Base-by-base conservation (phyloP, 805 yeast genomes). In the Candida qinlingensis region DNA sequence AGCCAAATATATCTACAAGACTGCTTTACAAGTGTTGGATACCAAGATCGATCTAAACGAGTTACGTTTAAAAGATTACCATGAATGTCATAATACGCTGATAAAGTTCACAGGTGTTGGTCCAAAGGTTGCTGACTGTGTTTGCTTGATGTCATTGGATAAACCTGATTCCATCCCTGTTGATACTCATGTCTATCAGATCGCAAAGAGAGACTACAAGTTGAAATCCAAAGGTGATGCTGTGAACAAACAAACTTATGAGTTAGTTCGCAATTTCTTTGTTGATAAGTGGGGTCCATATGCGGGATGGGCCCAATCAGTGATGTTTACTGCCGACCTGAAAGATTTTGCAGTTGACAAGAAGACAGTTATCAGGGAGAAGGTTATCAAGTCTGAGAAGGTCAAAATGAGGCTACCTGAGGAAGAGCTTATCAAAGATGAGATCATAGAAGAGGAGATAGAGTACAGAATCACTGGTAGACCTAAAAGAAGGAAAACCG, bases 271-370 rank as follows among this genome's bases (percentile, higher is more conserved):
- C 40, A 59, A 61, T 7, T 78, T 75, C 61, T 83, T 92, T 62
- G 72, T 75, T 41, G 72, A 73, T 0, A 68, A 82, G 40, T 94
- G 97, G 92, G 97, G 97, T 0, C 78, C 77, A 1, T 86, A 85
- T 62, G 97, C 99, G 2, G 99, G 99, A 0, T 94, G 99, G 99
- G 98, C 98, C 0, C 99, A 92, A 60, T 85, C 92, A n/a, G 89
- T 92, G 9, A 71, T 91, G 49, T 91, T 91, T 66, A 85, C 97
- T 0, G 87, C 90, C 6, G 97, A 90, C 60, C 73, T 91, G 47
- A 67, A 69, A 44, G 90, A 86, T 51, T 72, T 87, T 49, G 77
- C 86, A 47, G 83, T 82, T 58, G 94, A 94, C 1, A 66, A 81
- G 13, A 82, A 81, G 50, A 55, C 63, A 28, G 38, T 49, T 3